phyloP scores from a whole-genome alignment of 441 rosid species.

The Populus hybrid region DNA sequence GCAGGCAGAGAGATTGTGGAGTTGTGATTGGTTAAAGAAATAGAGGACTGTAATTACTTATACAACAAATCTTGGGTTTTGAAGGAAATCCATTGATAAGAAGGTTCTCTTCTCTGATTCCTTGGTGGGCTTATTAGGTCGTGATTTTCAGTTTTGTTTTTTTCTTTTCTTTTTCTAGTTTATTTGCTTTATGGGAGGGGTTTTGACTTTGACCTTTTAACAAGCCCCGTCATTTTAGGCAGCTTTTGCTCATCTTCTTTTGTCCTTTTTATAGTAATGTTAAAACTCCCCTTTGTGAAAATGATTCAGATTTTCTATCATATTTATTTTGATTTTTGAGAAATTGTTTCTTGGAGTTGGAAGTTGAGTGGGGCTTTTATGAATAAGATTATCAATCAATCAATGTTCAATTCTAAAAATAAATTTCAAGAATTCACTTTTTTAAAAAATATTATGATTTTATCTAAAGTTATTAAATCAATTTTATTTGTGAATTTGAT shows the following conservation, averaged over 20 bases:
- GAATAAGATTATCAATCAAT: too few relatives aligned
- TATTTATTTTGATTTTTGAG: neutral
- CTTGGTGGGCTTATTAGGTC: conserved; percentile 3
- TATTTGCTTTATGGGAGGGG: conserved; percentile 9
- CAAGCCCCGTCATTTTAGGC: conserved; percentile 51
- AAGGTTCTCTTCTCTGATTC: conserved; percentile 6
- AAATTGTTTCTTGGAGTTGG: neutral
- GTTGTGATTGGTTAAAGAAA: conserved; percentile 21
- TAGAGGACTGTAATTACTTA: conserved; percentile 6
- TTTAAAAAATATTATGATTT: too few relatives aligned
- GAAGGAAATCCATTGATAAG: conserved; percentile 14
- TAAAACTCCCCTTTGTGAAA: neutral
- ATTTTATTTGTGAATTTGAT: too few relatives aligned
- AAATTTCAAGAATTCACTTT: too few relatives aligned
- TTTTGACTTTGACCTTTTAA: conserved; percentile 43
- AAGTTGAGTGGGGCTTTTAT: neutral
- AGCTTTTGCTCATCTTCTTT: conserved; percentile 30
- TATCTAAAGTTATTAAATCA: neutral
- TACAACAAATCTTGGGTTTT: conserved; percentile 25
- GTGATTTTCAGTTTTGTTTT: neutral
- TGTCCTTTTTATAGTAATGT: conserved; percentile 23
- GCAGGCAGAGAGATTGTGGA: conserved; percentile 5
- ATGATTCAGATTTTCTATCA: neutral
- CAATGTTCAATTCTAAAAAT: neutral
- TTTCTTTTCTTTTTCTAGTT: conserved; percentile 5